A percentile compares a stretch with the other conserved stretches of the same genome.
Evolutionary conservation across 352 stramenopile species (phyloP).

Genomic region (Phytopythium sindhum): DNA sequence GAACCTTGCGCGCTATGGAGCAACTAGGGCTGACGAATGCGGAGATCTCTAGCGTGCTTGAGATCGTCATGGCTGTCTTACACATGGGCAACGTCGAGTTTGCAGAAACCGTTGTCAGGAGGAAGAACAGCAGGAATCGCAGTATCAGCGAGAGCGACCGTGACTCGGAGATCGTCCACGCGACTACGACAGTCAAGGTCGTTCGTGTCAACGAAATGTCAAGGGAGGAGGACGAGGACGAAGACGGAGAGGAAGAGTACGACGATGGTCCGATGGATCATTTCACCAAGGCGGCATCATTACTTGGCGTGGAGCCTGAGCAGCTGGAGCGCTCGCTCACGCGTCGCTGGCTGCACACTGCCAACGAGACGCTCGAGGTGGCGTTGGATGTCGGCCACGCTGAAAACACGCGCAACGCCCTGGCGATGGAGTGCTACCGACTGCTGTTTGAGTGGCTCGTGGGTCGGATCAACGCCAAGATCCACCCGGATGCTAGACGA

Average conservation of each 20-base stretch:
- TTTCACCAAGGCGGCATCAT: constrained; percentile 46
- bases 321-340: constrained; percentile 59
- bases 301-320: constrained; percentile 56
- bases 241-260: background rate
- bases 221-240: constrained; percentile 1
- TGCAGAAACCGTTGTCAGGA: constrained; percentile 10
- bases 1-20: constrained; percentile 64
- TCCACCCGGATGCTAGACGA: constrained; percentile 27
- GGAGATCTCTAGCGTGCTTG: constrained; percentile 63
- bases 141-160: constrained; percentile 8
- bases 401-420: constrained; percentile 79
- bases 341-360: constrained; percentile 54
- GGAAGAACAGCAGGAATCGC: background rate
- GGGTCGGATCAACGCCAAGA: constrained; percentile 85
- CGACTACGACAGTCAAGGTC: constrained; percentile 3
- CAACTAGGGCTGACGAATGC: constrained; percentile 64
- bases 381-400: constrained; percentile 61
- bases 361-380: constrained; percentile 74
- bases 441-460: constrained; percentile 95
- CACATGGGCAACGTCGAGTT: constrained; percentile 89
- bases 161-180: constrained; percentile 3
- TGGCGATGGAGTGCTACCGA: constrained; percentile 92
- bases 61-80: constrained; percentile 78
- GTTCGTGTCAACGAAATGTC: background rate
- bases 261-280: constrained; percentile 14